Evolutionary conservation across 2,329 filamentous ascomycete genomes (phyloP).

Genomic region (Microdochium bolleyi): DNA sequence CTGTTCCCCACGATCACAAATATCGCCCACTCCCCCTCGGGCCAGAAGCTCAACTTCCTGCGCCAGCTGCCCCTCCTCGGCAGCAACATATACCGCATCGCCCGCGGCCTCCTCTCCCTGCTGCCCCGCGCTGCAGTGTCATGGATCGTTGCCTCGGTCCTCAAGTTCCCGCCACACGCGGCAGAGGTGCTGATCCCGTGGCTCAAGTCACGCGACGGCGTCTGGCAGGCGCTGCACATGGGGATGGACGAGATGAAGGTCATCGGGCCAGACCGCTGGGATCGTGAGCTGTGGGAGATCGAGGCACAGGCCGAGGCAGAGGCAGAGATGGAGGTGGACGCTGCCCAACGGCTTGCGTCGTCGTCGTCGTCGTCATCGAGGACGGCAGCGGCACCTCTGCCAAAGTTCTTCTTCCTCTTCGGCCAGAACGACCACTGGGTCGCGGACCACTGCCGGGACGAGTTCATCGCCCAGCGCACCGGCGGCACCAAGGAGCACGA

Average conservation of each 20-base stretch:
- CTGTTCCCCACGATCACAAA: conserved; percentile 71
- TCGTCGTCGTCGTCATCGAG: no score
- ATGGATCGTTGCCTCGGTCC: conserved; percentile 31
- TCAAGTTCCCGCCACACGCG: conserved; percentile 40
- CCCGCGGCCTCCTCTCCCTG: conserved; percentile 29
- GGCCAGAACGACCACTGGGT: conserved; percentile 57
- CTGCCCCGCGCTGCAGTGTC: conserved; percentile 29
- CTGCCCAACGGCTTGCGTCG: no score
- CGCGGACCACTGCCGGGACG: conserved; percentile 44
- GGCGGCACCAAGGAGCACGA: conserved; percentile 12
- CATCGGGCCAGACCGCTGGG: conserved; percentile 53
- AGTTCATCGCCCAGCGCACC: conserved; percentile 33
- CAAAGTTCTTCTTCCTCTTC: conserved; percentile 53
- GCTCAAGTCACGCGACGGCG: conserved; percentile 46
- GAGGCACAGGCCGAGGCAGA: conserved; percentile 15
- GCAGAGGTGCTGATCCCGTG: conserved; percentile 44
- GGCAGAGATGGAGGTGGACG: conserved; percentile 6
- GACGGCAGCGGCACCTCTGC: conserved; percentile 1
- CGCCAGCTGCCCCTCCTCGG: conserved; percentile 33
- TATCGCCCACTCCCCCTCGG: conserved; percentile 55
- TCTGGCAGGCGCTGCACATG: conserved; percentile 52
- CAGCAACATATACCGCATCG: conserved; percentile 29
- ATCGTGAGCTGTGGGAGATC: conserved; percentile 49
- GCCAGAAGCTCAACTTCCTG: conserved; percentile 39
- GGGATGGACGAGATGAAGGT: conserved; percentile 51